A percentile compares a stretch with the other conserved stretches of the same genome.
phyloP scores from a whole-genome alignment of 768 basidiomycete genomes.

The Macrolepiota fuliginosa region DNA sequence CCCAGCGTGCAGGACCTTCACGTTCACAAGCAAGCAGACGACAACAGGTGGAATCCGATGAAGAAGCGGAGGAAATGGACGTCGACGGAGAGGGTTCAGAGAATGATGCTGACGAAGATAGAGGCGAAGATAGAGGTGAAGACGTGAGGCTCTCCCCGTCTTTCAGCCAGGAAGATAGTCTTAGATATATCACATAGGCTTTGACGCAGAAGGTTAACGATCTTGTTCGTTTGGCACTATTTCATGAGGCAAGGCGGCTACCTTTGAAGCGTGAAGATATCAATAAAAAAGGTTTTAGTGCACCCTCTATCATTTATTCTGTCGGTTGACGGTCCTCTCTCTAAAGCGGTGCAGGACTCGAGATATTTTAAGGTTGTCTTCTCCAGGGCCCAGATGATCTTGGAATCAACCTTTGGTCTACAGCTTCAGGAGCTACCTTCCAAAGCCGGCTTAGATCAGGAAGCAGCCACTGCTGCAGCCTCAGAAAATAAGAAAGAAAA shows the following conservation, averaged over 20 bases:
- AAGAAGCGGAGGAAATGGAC: constrained; percentile 7
- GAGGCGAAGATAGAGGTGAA: constrained; percentile 1
- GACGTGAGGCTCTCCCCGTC: not conserved
- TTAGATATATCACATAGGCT: constrained; percentile 39
- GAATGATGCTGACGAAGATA: not conserved
- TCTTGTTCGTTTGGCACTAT: constrained; percentile 79
- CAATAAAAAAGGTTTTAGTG: constrained; percentile 66
- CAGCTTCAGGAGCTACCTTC: constrained; percentile 79
- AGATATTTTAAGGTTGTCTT: constrained; percentile 69
- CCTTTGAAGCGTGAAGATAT: constrained; percentile 81
- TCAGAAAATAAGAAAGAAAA: constrained; percentile 9
- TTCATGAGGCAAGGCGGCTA: constrained; percentile 68
- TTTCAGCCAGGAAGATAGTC: not conserved
- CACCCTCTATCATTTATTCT: not conserved
- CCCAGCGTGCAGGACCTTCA: constrained; percentile 12
- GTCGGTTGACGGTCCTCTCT: not conserved
- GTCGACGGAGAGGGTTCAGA: constrained; percentile 5
- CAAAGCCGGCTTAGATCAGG: constrained; percentile 52
- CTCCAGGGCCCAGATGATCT: constrained; percentile 56
- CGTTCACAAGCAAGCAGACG: constrained; percentile 7
- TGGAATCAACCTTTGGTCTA: constrained; percentile 73
- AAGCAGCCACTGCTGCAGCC: constrained; percentile 25
- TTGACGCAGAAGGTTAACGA: constrained; percentile 63
- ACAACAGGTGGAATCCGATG: constrained; percentile 9
- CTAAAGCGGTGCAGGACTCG: constrained; percentile 34